Base-by-base conservation (phyloP, 257 asterid genomes). In the Ilex aquifolium region DNA sequence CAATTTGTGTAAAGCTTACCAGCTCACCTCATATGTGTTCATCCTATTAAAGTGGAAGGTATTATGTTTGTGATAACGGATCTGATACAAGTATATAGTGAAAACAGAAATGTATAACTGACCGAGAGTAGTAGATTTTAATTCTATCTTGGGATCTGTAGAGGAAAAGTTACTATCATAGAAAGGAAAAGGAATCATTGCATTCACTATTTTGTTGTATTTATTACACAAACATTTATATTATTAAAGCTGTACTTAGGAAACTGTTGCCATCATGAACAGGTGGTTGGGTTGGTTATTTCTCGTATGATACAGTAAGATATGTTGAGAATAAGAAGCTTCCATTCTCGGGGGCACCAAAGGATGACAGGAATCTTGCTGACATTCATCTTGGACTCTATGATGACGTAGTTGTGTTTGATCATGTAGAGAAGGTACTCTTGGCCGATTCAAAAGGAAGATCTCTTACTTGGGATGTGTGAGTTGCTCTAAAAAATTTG, bases 281-380 rank as follows among this genome's bases (percentile, higher is more conserved):
- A 88, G 98, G 98, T 75, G 95, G 98, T 67, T 91, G 98, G 98
- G 90, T 88, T 66, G 98, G 98, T 6, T 86, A 80, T 70, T 88
- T 91, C 73, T 88, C 98, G 15, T 91, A 91, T 17, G 98, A 91
- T 62, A 86, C 96, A 2, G 95, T 86, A 68, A 90, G 98, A 13
- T 91, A 83, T 65, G 65, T 65, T 2, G 98, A 85, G 76, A 82
- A 72, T 72, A 83, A 70, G 73, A 91, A 79, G 79, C 66, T 88
- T 42, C 82, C 95, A 40, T 91, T 91, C 72, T 66, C 83, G 48
- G 64, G 9, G 10, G 95, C 96, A 10, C 95, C 92, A 53, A 72
- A 17, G 17, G 98, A 88, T 72, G 98, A 88, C 65, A 67, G 95
- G 55, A 72, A 84, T 64, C 79, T 91, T 60, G 69, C 95, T 13